phyloP scores from a whole-genome alignment of 768 basidiomycete genomes.

The Boletellus emodensis region DNA sequence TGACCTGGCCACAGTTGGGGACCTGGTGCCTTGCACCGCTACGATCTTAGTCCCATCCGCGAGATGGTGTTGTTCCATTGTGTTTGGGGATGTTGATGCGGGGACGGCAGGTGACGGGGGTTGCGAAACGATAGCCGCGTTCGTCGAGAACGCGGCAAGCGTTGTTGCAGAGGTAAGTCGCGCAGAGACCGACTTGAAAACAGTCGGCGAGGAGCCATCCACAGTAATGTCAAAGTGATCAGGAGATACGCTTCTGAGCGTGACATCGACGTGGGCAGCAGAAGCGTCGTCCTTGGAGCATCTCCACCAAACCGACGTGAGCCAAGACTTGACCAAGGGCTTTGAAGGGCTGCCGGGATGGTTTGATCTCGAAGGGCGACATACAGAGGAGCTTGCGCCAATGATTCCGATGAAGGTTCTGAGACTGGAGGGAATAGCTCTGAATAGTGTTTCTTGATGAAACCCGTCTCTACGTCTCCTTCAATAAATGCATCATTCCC shows the following conservation, averaged over 20 bases:
- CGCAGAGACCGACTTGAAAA: constrained; percentile 53
- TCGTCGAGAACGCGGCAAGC: constrained; percentile 45
- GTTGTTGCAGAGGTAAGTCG: constrained; percentile 51
- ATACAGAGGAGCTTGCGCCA: constrained; percentile 80
- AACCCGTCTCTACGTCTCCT: constrained; percentile 87
- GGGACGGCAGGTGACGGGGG: constrained; percentile 49
- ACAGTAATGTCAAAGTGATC: constrained; percentile 55
- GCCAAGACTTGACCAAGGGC: constrained; percentile 68
- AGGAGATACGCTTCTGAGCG: constrained; percentile 39
- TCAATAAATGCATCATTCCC: constrained; percentile 72
- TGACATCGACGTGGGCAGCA: constrained; percentile 34
- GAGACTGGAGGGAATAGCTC: constrained; percentile 71
- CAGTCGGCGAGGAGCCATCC: constrained; percentile 24
- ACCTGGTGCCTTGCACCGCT: no score
- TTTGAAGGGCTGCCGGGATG: constrained; percentile 27
- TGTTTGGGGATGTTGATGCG: constrained; percentile 49
- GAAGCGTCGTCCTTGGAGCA: constrained; percentile 48
- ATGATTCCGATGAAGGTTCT: constrained; percentile 55
- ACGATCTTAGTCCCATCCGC: constrained; percentile 56
- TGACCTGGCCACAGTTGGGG: no score
- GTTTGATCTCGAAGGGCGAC: constrained; percentile 62
- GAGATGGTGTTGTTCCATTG: constrained; percentile 73
- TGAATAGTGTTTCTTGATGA: constrained; percentile 85
- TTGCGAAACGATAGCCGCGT: constrained; percentile 76
- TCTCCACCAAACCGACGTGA: constrained; percentile 80